Evolutionary conservation across 225 moss, liverwort and hornwort species (phyloP), one percentile per base, ranked within the genome.

Genomic region (Pseudoscleropodium purum): DNA sequence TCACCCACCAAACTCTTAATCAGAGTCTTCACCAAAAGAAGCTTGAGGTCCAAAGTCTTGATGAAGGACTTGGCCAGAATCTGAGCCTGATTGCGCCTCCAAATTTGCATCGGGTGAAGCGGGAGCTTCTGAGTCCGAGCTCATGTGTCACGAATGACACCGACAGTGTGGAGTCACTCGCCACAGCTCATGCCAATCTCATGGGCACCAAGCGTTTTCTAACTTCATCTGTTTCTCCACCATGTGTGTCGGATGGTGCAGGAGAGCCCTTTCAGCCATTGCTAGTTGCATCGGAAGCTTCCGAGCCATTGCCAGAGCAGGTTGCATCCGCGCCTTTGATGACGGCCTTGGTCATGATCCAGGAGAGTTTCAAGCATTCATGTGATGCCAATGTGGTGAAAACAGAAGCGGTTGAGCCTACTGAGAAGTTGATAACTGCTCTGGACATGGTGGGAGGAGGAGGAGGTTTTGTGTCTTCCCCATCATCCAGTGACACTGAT

Each of bases 141-240:
- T 93, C 90, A 5, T 91, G 93, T n/a, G 88, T 91, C 17, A 93
- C 90, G 43, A 87, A 83, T 62, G 91, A 87, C 20, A 59, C 33
- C 56, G 52, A 56, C 31, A 62, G 74, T 73, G 90, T 9, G 72
- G 86, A 90, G 61, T 88, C 88, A 6, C 37, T 75, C 14, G 84
- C 84, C 7, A 36, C 54, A 64, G 88, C 84, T 79, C 79, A 52
- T 70, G 81, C 63, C 81, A 60, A 87, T 81, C 83, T 82, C 27
- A 75, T 49, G 85, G 18, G 41, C 51, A 54, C 51, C 81, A 59
- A 43, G 17, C 4, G 43, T 23, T 64, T 78, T 37, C 77, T 24
- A 62, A 23, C 60, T 30, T 24, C 61, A 23, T 31, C 87, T 18
- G 56, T 27, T 16, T 51, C 66, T 65, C 26, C 87, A 51, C 57